A percentile compares a stretch with the other conserved stretches of the same genome.
phyloP scores from a whole-genome alignment of 345 rosid species.

The Hibiscus mutabilis region DNA sequence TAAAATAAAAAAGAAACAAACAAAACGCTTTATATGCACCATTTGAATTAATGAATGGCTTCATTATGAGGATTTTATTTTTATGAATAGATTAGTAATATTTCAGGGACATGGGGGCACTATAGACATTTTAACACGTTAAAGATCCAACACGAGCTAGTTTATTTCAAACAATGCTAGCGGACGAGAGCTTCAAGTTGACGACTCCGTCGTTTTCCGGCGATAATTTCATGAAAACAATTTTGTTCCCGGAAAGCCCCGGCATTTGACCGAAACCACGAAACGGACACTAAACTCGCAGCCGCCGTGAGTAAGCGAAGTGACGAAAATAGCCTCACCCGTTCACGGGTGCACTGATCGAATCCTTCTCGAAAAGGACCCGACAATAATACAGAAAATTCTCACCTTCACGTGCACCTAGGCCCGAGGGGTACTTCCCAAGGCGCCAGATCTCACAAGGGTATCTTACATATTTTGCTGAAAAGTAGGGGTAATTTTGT shows the following conservation, averaged over 20 bases:
- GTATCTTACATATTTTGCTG: background rate
- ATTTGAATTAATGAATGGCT: background rate
- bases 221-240: background rate
- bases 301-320: slow-evolving; percentile 14
- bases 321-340: slow-evolving; percentile 14
- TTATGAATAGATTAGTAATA: background rate
- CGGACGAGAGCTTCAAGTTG: slow-evolving; percentile 10
- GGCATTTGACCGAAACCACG: background rate
- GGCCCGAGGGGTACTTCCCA: slow-evolving; percentile 4
- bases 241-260: slow-evolving; percentile 10
- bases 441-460: background rate
- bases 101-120: background rate
- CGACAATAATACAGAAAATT: slow-evolving; percentile 22
- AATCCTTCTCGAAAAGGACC: slow-evolving; percentile 34
- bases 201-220: slow-evolving; percentile 5
- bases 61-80: background rate
- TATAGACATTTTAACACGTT: background rate
- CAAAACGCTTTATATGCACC: background rate
- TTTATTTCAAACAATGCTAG: slow-evolving; percentile 15
- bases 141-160: background rate
- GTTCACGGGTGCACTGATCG: slow-evolving; percentile 29
- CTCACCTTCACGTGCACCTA: slow-evolving; percentile 26
- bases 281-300: background rate
- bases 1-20: no score
- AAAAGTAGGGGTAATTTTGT: background rate